phyloP scores from a whole-genome alignment of 2,329 filamentous ascomycete genomes.

The Chaetomiaceae sp. region DNA sequence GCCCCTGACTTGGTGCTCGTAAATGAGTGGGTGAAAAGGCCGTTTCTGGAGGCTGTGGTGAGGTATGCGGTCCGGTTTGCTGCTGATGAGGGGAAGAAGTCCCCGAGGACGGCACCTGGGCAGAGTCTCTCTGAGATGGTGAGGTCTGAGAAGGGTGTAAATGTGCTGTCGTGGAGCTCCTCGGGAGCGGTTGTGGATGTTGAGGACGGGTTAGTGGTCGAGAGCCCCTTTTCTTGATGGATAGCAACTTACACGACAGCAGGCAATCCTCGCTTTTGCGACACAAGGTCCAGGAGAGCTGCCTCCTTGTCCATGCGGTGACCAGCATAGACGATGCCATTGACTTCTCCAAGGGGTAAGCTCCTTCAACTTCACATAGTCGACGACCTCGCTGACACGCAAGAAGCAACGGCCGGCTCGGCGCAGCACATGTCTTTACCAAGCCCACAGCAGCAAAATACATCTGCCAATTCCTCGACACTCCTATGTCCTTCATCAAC shows the following conservation, averaged over 20 bases:
- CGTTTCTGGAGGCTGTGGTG: background rate
- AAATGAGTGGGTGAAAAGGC: constrained; percentile 5
- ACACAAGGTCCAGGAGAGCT: constrained; percentile 4
- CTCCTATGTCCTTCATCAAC: constrained; percentile 4
- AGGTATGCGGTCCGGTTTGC: background rate
- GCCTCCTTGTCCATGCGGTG: constrained; percentile 2
- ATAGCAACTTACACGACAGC: background rate
- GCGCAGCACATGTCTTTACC: constrained; percentile 6
- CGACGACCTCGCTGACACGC: background rate
- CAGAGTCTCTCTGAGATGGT: background rate
- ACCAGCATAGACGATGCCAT: constrained; percentile 11
- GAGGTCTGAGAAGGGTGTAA: constrained; percentile 1
- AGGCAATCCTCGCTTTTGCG: constrained; percentile 1
- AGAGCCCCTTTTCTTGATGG: background rate
- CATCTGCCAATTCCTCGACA: constrained; percentile 9
- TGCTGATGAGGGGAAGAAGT: background rate
- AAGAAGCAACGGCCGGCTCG: background rate
- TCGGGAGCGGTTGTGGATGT: constrained; percentile 4
- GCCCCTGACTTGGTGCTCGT: constrained; percentile 1
- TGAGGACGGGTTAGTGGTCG: background rate
- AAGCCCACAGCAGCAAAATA: constrained; percentile 5
- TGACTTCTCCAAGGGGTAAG: constrained; percentile 1
- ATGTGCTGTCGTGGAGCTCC: constrained; percentile 9
- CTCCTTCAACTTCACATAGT: background rate
- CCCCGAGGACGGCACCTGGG: background rate